A percentile compares a stretch with the other conserved stretches of the same genome.
Evolutionary conservation across 2,329 filamentous ascomycete species (phyloP).

Genomic region (Pseudocercospora fijiensis): DNA sequence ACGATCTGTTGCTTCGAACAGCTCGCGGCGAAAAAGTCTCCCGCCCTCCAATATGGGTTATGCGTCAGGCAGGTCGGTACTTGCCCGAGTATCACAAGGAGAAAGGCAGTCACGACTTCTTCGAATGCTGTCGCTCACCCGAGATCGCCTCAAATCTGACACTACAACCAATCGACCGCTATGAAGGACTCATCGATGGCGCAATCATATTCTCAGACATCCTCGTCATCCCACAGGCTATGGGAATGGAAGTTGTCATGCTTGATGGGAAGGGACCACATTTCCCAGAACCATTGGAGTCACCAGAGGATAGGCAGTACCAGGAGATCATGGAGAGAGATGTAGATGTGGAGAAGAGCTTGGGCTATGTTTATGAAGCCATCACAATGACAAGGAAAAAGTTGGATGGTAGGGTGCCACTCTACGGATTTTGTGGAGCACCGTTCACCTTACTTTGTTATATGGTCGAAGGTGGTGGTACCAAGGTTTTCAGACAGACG

Average conservation of each 20-base stretch:
- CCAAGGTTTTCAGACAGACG: conserved; percentile 87
- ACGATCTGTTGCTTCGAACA: conserved; percentile 86
- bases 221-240: conserved; percentile 92
- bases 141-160: conserved; percentile 92
- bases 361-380: conserved; percentile 94
- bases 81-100: conserved; percentile 96
- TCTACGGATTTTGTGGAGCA: conserved; percentile 95
- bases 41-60: conserved; percentile 95
- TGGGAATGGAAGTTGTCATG: conserved; percentile 99
- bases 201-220: conserved; percentile 99
- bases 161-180: conserved; percentile 91
- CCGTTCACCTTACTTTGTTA: conserved; percentile 98
- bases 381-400: conserved; percentile 89
- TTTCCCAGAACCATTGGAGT: conserved; percentile 80
- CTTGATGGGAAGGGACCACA: conserved; percentile 94
- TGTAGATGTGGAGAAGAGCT: conserved; percentile 79
- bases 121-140: conserved; percentile 91
- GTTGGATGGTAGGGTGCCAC: conserved; percentile 79
- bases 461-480: conserved; percentile 97
- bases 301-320: conserved; percentile 82
- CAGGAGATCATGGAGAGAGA: conserved; percentile 69
- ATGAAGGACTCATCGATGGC: conserved; percentile 83
- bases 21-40: conserved; percentile 89
- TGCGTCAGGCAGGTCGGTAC: conserved; percentile 98
- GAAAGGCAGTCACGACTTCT: conserved; percentile 89